Percentiles rank a stretch among this genome's conserved stretches.
Evolutionary conservation across 441 rosid species (phyloP).

Genomic region (Pelargonium myrrhifolium): DNA sequence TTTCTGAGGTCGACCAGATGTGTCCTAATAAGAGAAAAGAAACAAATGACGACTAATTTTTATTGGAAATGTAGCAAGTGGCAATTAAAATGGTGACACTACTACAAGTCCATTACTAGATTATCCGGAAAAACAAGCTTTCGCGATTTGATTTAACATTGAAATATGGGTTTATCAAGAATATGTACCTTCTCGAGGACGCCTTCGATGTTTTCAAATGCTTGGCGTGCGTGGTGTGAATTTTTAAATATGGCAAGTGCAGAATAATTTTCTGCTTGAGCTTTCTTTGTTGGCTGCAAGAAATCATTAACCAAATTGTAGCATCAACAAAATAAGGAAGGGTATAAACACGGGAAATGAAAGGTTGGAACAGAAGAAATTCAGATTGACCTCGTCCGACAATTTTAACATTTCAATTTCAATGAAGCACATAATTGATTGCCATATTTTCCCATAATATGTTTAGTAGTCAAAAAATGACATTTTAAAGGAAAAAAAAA

Average conservation of each 20-base stretch:
- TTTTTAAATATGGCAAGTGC: slow-evolving; percentile 41
- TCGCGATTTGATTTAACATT: background rate
- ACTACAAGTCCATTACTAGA: no score
- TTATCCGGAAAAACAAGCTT: no score
- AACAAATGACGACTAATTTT: no score
- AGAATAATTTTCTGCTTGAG: slow-evolving; percentile 39
- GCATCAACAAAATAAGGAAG: background rate
- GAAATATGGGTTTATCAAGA: background rate
- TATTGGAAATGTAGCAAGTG: no score
- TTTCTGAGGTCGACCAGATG: slow-evolving; percentile 54
- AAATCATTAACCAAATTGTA: slow-evolving; percentile 14
- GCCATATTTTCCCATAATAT: no score
- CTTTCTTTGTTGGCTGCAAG: slow-evolving; percentile 46
- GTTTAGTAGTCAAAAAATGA: no score
- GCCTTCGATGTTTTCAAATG: slow-evolving; percentile 51
- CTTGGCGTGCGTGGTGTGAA: slow-evolving; percentile 49
- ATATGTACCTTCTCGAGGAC: slow-evolving; percentile 44
- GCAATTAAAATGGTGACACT: no score
- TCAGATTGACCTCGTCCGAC: background rate
- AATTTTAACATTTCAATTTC: no score
- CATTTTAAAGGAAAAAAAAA: no score
- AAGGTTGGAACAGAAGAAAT: background rate
- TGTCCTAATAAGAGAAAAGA: slow-evolving; percentile 40
- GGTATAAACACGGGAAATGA: background rate
- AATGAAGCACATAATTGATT: no score